Evolutionary conservation across 345 rosid genomes (phyloP).

Genomic region (Hibiscus trionum): DNA sequence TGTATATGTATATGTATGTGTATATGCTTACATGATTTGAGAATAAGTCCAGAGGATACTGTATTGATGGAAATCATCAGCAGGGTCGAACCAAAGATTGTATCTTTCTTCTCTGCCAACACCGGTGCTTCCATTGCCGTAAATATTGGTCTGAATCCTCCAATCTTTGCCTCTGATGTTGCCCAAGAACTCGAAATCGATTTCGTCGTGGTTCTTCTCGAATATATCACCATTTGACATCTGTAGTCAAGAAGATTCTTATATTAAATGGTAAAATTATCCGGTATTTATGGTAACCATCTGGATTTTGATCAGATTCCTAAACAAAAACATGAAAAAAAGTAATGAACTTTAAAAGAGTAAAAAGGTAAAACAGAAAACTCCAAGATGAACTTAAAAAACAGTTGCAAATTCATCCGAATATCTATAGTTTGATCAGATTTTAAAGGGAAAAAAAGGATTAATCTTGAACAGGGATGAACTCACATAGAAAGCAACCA

Average conservation of each 20-base stretch:
- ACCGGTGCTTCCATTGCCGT: slow-evolving; percentile 90
- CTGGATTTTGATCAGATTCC: not conserved
- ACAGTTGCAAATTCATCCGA: not conserved
- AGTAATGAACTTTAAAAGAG: not conserved
- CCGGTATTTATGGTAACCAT: not conserved
- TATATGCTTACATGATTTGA: slow-evolving; percentile 60
- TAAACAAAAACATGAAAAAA: not conserved
- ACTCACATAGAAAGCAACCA: slow-evolving; percentile 96
- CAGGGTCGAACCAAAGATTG: slow-evolving; percentile 96
- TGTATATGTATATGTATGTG: too few species aligned
- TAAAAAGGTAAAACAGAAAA: not conserved
- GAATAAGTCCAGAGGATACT: slow-evolving; percentile 91
- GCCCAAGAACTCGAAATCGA: slow-evolving; percentile 96
- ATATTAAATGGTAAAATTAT: not conserved
- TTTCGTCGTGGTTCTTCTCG: slow-evolving; percentile 95
- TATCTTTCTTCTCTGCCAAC: slow-evolving; percentile 92
- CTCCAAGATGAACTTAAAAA: not conserved
- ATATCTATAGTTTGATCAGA: not conserved
- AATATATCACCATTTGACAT: slow-evolving; percentile 94
- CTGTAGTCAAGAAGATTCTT: slow-evolving; percentile 26
- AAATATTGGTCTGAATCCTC: slow-evolving; percentile 96
- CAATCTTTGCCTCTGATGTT: slow-evolving; percentile 96
- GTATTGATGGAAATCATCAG: slow-evolving; percentile 90
- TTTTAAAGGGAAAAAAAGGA: not conserved
- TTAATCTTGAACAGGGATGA: slow-evolving; percentile 3